phyloP scores from a whole-genome alignment of 257 asterid genomes.

The Solanum etuberosum region DNA sequence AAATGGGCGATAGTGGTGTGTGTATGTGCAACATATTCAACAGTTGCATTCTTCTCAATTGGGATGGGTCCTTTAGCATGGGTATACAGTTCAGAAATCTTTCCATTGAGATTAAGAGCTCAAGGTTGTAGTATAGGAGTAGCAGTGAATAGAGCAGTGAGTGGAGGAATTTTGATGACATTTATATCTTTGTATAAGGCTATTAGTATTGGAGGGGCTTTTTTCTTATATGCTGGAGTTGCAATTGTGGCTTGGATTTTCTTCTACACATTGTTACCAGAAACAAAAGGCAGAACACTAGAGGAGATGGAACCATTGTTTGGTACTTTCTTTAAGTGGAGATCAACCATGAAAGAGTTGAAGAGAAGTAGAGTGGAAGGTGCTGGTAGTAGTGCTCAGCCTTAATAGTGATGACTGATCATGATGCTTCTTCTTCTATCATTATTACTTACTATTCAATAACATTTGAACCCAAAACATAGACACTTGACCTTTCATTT shows the following conservation, averaged over 20 bases:
- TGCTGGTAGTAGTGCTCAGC: background rate
- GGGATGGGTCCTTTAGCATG: constrained; percentile 37
- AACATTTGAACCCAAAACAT: background rate
- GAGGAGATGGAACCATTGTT: constrained; percentile 6
- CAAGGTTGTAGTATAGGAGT: constrained; percentile 1
- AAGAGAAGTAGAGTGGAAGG: background rate
- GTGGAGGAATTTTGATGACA: constrained; percentile 8
- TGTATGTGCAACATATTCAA: background rate
- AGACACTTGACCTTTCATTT: background rate
- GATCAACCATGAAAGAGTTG: background rate
- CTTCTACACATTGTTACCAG: constrained; percentile 1
- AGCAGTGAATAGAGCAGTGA: background rate
- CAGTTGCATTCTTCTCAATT: constrained; percentile 26
- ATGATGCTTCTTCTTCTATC: background rate
- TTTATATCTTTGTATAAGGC: constrained; percentile 1
- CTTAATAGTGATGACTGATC: background rate
- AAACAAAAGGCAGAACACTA: background rate
- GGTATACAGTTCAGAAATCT: constrained; percentile 17
- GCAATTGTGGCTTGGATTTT: constrained; percentile 2
- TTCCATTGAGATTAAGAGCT: constrained; percentile 1
- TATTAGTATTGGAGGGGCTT: constrained; percentile 1
- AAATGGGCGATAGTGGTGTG: background rate
- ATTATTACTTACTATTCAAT: background rate
- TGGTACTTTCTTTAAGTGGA: constrained; percentile 6
- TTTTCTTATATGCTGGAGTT: background rate